Base-by-base conservation (phyloP, 106 monocot species). In the Platanthera guangdongensis region DNA sequence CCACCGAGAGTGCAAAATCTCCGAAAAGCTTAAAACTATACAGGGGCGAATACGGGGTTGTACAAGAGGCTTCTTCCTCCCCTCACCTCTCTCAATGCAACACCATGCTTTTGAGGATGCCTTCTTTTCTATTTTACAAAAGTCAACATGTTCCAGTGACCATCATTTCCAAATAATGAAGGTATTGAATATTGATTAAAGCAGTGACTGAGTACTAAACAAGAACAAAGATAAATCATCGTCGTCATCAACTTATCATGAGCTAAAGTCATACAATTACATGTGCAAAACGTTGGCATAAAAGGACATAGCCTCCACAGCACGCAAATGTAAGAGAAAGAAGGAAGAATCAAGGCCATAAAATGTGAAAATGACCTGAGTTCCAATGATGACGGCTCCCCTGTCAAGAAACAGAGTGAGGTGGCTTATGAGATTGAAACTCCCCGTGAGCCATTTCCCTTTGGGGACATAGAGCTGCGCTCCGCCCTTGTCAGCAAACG, bases 401-500 rank as follows among this genome's bases (percentile, higher is more conserved):
- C 74, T 81, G 47, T 96, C 93, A 74, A 96, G 72, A 68, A 93
- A 96, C 10, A 96, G 82, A 14, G 95, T 96, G 68, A 96, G 85
- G 72, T 96, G 95, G 75, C 93, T 96, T 9, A 82, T 93, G 74
- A 96, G 85, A 50, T 93, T 89, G 81, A 96, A 87, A 74, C 95
- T 90, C 65, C 90, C 93, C 0, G 90, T 91, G 14, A 96, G 83
- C 90, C 93, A 96, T 45, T 78, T 76, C 39, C 95, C 95, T 72
- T 85, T 83, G 9, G 95, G 95, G 47, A 96, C 86, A 72, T 89
- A 96, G 4, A 96, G 78, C 84, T 96, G 95, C 76, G 95, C 95
- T 12, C 93, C 95, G 51, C 95, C 95, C 78, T 96, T 96, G 78
- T 96, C 90, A 1, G 93, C 84, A 79, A 96, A 93, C 0, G 95